These are phyloP conservation scores for Colletotrichum phormii DNA, from an alignment of 2,329 filamentous ascomycete genomes.

Conservation along the genomic window DNA sequence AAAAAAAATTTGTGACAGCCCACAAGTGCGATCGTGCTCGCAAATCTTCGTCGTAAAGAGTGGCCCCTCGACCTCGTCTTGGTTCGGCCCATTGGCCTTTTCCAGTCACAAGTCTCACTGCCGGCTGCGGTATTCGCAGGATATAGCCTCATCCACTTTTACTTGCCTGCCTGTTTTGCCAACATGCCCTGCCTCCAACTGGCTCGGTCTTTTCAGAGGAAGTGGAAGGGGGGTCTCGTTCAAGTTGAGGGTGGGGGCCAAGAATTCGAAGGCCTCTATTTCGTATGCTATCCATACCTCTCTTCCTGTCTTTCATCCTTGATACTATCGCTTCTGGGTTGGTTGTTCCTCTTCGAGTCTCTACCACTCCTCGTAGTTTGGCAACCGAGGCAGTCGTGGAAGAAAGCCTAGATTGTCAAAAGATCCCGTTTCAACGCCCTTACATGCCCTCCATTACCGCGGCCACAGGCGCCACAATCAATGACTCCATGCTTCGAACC, in stretches of 20 bases:
- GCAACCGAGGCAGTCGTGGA: not conserved
- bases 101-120: slow-evolving; percentile 22
- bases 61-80: not conserved
- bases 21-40: slow-evolving; percentile 23
- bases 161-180: not conserved
- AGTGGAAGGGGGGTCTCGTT: not conserved
- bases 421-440: not conserved
- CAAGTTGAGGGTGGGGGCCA: not conserved
- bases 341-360: too few relatives aligned
- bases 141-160: slow-evolving; percentile 12
- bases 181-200: not conserved
- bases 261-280: not conserved
- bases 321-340: not conserved
- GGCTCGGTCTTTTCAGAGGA: not conserved
- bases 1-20: slow-evolving; percentile 22
- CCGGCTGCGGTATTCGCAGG: slow-evolving; percentile 17
- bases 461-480: slow-evolving; percentile 26
- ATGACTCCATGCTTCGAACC: not conserved
- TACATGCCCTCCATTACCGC: slow-evolving; percentile 13
- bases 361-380: not conserved
- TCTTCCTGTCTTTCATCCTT: not conserved
- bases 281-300: not conserved
- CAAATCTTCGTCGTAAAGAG: slow-evolving; percentile 27
- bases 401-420: not conserved
- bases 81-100: slow-evolving; percentile 11